A percentile compares a stretch with the other conserved stretches of the same genome.
Conservation (phyloP, 192 early-diverging fungal species). For the Hyaloraphidium curvatum region DNA sequence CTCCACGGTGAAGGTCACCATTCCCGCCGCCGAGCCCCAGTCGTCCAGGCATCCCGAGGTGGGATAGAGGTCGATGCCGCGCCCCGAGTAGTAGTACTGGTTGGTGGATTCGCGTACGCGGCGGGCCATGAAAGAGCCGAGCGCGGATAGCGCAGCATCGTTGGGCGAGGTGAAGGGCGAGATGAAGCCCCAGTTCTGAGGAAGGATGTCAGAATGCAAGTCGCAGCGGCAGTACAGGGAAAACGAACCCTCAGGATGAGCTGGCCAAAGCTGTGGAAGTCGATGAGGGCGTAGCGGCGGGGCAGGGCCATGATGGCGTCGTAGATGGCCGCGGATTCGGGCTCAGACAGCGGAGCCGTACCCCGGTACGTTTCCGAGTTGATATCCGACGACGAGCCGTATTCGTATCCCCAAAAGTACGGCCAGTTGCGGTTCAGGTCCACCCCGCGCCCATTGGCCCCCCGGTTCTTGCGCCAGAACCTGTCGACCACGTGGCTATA, state of each 20-base stretch:
- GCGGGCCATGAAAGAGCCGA: too few species aligned
- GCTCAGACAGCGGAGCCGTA: constrained; percentile 18
- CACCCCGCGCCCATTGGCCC: constrained; percentile 10
- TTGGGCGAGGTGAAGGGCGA: too few species aligned
- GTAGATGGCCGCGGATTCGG: constrained; percentile 23
- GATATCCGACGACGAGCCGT: constrained; percentile 15
- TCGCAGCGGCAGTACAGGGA: too few species aligned
- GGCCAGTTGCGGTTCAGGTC: not conserved
- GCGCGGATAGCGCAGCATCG: too few species aligned
- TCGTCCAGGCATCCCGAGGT: constrained; percentile 27
- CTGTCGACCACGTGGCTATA: constrained; percentile 26
- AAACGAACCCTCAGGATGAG: constrained; percentile 33
- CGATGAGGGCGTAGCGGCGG: constrained; percentile 25
- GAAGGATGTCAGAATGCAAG: too few species aligned
- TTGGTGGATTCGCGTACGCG: too few species aligned
- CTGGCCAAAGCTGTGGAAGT: constrained; percentile 37
- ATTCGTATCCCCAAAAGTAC: not conserved
- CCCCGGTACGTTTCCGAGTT: constrained; percentile 19
- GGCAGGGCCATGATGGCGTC: not conserved
- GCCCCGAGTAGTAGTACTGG: constrained; percentile 25
- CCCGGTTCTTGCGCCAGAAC: constrained; percentile 40
- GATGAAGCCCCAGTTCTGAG: too few species aligned
- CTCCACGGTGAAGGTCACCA: too few species aligned
- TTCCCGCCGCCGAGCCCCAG: too few species aligned
- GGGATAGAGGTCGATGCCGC: constrained; percentile 28